Conservation (phyloP, 495 filamentous ascomycete genomes). For the Pyrenopolyporus hunteri region DNA sequence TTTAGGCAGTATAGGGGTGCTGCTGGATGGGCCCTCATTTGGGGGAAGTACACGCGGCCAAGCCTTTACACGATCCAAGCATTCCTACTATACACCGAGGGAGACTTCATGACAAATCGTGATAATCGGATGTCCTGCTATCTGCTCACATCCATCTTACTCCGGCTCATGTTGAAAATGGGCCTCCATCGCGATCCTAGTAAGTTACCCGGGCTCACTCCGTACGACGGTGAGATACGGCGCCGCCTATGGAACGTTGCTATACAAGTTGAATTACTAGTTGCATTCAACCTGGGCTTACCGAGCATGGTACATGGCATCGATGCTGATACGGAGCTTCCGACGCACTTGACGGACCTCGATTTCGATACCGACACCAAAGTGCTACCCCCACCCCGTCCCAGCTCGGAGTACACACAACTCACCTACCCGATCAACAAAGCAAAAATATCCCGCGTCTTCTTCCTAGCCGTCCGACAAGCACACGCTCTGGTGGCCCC, state of each 20-base stretch:
- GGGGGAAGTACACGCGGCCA: conserved; percentile 55
- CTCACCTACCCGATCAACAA: conserved; percentile 59
- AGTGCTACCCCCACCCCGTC: conserved; percentile 51
- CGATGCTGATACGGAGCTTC: conserved; percentile 54
- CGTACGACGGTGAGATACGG: conserved; percentile 62
- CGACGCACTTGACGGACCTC: conserved; percentile 55
- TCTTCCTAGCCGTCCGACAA: conserved; percentile 48
- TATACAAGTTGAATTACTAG: conserved; percentile 55
- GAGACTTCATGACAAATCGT: conserved; percentile 52
- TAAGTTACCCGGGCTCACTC: conserved; percentile 55
- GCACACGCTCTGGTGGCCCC: conserved; percentile 47
- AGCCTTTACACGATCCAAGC: conserved; percentile 55
- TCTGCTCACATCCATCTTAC: conserved; percentile 52
- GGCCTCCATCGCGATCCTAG: conserved; percentile 63
- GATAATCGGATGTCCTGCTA: conserved; percentile 55
- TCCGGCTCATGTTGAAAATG: conserved; percentile 61
- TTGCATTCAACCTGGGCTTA: conserved; percentile 60
- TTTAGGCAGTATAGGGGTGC: conserved; percentile 47
- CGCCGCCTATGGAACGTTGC: conserved; percentile 61
- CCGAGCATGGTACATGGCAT: conserved; percentile 57
- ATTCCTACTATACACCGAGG: conserved; percentile 54
- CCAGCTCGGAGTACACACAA: conserved; percentile 52
- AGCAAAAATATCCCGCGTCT: conserved; percentile 44
- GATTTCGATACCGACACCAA: conserved; percentile 55
- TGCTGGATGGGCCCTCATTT: conserved; percentile 49